Conservation (phyloP, 306 rosid genomes). For the Lathyrus aphaca region DNA sequence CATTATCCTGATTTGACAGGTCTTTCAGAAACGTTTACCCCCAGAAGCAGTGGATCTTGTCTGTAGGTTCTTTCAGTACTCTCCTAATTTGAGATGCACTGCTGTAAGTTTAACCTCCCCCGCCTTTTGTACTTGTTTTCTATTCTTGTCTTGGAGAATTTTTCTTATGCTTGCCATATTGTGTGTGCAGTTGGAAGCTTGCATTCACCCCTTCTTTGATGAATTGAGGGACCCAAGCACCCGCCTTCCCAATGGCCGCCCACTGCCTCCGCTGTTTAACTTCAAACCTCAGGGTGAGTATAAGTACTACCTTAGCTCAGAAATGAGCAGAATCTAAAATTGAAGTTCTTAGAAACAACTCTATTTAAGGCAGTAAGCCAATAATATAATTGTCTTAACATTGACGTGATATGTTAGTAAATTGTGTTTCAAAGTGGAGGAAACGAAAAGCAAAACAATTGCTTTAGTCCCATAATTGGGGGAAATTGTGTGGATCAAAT, state of each 20-base stretch:
- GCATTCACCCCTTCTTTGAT: slow-evolving; percentile 98
- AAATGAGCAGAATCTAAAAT: slow-evolving; percentile 27
- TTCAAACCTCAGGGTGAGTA: slow-evolving; percentile 84
- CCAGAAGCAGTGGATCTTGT: slow-evolving; percentile 99
- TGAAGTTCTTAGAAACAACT: slow-evolving; percentile 22
- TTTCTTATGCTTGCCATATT: slow-evolving; percentile 13
- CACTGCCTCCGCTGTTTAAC: slow-evolving; percentile 95
- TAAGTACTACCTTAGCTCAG: slow-evolving; percentile 22
- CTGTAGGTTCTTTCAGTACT: slow-evolving; percentile 98
- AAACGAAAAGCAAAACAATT: background rate
- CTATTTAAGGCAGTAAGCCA: slow-evolving; percentile 11
- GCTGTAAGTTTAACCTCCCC: slow-evolving; percentile 65
- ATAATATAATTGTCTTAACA: background rate
- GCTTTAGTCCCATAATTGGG: background rate
- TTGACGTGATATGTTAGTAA: slow-evolving; percentile 1
- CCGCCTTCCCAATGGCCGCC: slow-evolving; percentile 98
- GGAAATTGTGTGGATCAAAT: slow-evolving; percentile 14
- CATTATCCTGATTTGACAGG: slow-evolving; percentile 54
- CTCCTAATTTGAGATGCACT: slow-evolving; percentile 97
- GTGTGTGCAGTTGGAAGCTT: slow-evolving; percentile 87
- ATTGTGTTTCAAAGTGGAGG: slow-evolving; percentile 4
- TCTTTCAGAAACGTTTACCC: slow-evolving; percentile 94
- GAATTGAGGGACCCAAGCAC: slow-evolving; percentile 92
- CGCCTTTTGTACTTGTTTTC: slow-evolving; percentile 18
- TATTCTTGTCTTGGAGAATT: slow-evolving; percentile 18